Conservation (phyloP, 2,329 filamentous ascomycete genomes). For the Colletotrichum eremochloae region DNA sequence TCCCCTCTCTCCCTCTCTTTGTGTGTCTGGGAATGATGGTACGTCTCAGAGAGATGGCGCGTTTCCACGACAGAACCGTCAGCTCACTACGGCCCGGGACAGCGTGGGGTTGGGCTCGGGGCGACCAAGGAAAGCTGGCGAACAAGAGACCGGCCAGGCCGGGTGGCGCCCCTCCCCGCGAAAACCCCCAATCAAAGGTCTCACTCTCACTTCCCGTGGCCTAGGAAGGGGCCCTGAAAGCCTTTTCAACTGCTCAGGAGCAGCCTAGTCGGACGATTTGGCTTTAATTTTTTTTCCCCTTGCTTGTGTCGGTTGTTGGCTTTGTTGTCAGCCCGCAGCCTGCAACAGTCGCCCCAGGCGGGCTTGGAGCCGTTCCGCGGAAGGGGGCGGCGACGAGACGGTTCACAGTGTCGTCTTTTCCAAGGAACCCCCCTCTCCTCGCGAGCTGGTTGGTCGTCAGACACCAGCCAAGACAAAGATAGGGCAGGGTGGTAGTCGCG, state of each 20-base stretch:
- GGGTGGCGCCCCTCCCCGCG: neutral
- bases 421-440: slow-evolving; percentile 1
- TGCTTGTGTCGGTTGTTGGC: neutral
- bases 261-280: too few relatives aligned
- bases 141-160: neutral
- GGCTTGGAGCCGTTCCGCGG: slow-evolving; percentile 7
- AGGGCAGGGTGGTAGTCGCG: slow-evolving; percentile 24
- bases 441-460: slow-evolving; percentile 23
- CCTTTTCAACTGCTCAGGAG: too few relatives aligned
- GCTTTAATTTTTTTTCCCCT: neutral
- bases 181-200: neutral
- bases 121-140: neutral
- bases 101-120: neutral
- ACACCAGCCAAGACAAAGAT: slow-evolving; percentile 3
- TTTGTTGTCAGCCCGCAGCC: slow-evolving; percentile 13
- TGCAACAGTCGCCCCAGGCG: neutral
- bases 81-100: slow-evolving; percentile 6
- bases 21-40: neutral
- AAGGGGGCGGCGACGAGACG: slow-evolving; percentile 3
- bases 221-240: too few relatives aligned
- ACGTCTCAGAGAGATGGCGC: neutral
- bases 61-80: slow-evolving; percentile 12
- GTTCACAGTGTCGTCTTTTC: slow-evolving; percentile 18
- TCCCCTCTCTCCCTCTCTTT: neutral
- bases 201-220: neutral